A percentile compares a stretch with the other conserved stretches of the same genome.
Evolutionary conservation across 192 early-diverging fungal species (phyloP).

Genomic region (Glomus cerebriforme): DNA sequence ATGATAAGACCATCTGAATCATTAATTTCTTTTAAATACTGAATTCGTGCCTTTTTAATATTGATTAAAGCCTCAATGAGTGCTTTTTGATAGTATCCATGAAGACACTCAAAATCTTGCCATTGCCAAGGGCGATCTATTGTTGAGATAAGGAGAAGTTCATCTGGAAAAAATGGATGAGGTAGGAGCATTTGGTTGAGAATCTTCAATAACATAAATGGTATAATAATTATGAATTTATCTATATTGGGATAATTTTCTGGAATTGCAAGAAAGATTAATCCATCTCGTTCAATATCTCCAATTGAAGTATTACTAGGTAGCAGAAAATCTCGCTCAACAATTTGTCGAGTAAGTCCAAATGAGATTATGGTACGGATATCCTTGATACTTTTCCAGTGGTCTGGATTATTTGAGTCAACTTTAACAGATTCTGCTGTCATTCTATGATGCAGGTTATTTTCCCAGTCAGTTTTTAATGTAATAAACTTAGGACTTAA

Average conservation of each 20-base stretch:
- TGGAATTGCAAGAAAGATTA: neutral
- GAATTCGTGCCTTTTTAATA: neutral
- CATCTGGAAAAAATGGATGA: neutral
- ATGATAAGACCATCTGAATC: no score
- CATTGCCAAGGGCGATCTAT: neutral
- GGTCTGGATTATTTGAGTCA: neutral
- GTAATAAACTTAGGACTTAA: no score
- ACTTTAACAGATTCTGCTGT: neutral
- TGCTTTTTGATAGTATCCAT: neutral
- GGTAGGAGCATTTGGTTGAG: neutral
- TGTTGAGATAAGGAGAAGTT: neutral
- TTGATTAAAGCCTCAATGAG: neutral
- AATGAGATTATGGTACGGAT: neutral
- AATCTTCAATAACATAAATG: neutral
- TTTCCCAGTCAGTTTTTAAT: no score
- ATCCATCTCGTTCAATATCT: neutral
- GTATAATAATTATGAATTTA: neutral
- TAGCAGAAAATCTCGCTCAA: neutral
- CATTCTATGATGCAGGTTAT: neutral
- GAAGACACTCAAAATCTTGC: neutral
- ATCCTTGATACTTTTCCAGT: neutral
- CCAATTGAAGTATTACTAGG: neutral
- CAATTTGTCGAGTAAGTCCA: neutral
- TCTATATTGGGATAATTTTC: neutral
- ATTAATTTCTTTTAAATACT: neutral